phyloP scores from a whole-genome alignment of 768 basidiomycete genomes.

The Boletus rubescentipes region DNA sequence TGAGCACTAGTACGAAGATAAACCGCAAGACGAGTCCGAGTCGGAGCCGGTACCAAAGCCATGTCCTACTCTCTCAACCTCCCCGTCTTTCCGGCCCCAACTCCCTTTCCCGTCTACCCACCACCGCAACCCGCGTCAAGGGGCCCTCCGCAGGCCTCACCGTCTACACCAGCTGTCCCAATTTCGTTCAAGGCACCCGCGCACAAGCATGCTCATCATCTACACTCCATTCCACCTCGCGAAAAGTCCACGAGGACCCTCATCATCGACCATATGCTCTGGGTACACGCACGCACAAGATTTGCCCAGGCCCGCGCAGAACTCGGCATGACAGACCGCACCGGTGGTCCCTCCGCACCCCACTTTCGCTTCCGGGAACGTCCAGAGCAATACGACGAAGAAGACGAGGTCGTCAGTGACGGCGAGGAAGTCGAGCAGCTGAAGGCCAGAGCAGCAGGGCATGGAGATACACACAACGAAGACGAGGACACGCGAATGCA shows the following conservation, averaged over 20 bases:
- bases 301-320: constrained; percentile 84
- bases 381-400: constrained; percentile 77
- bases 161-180: constrained; percentile 14
- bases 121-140: constrained; percentile 10
- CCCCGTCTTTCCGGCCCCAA: constrained; percentile 18
- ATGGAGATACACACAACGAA: constrained; percentile 48
- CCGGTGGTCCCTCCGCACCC: constrained; percentile 61
- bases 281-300: constrained; percentile 78
- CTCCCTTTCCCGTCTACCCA: constrained; percentile 20
- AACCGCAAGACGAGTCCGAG: constrained; percentile 14
- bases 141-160: constrained; percentile 5
- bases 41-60: background rate
- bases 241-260: constrained; percentile 89
- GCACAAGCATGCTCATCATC: constrained; percentile 85
- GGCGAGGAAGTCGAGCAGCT: constrained; percentile 51
- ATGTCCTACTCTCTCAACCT: constrained; percentile 34
- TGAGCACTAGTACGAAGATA: constrained; percentile 16
- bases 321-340: constrained; percentile 81
- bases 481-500: constrained; percentile 59
- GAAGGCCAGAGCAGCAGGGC: constrained; percentile 51
- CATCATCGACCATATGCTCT: constrained; percentile 85
- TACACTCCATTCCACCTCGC: constrained; percentile 82
- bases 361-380: constrained; percentile 64
- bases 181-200: constrained; percentile 65
- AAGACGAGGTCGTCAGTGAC: constrained; percentile 64